Evolutionary conservation across 2,329 filamentous ascomycete species (phyloP).

Genomic region (Monilinia fructigena): DNA sequence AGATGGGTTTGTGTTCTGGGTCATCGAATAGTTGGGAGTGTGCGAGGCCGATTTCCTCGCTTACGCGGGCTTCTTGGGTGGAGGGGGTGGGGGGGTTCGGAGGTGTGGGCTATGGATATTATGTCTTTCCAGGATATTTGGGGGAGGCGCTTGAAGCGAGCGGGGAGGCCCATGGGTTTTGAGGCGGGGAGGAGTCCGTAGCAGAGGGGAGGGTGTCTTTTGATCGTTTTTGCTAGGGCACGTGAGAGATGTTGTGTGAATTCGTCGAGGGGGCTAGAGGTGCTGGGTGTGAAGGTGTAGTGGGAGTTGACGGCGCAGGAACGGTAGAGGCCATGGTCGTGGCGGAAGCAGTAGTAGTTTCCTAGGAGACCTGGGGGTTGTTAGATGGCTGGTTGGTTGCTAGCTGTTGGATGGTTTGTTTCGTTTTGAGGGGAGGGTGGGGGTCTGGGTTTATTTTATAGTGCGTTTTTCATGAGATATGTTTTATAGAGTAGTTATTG

Average conservation of each 20-base stretch:
- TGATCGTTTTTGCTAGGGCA: neutral
- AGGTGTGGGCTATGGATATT: neutral
- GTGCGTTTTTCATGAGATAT: neutral
- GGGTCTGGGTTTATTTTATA: neutral
- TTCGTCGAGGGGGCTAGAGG: neutral
- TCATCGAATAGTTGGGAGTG: constrained; percentile 29
- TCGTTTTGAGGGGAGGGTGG: neutral
- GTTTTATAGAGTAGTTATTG: neutral
- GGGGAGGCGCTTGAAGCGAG: neutral
- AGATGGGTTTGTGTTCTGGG: constrained; percentile 28
- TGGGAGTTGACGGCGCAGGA: constrained; percentile 7
- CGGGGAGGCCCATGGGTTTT: neutral
- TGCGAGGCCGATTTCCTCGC: constrained; percentile 24
- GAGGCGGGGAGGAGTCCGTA: neutral
- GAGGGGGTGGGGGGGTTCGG: neutral
- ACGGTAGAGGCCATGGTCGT: constrained; percentile 5
- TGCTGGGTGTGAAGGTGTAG: neutral
- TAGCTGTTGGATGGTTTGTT: neutral
- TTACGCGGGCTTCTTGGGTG: neutral
- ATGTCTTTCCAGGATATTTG: constrained; percentile 5
- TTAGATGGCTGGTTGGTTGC: neutral
- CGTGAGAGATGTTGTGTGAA: neutral
- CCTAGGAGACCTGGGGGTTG: constrained; percentile 4
- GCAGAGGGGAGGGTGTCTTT: neutral
- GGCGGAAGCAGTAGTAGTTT: constrained; percentile 1